Conservation (phyloP, 805 yeast species). For the Candida hungchunana region DNA sequence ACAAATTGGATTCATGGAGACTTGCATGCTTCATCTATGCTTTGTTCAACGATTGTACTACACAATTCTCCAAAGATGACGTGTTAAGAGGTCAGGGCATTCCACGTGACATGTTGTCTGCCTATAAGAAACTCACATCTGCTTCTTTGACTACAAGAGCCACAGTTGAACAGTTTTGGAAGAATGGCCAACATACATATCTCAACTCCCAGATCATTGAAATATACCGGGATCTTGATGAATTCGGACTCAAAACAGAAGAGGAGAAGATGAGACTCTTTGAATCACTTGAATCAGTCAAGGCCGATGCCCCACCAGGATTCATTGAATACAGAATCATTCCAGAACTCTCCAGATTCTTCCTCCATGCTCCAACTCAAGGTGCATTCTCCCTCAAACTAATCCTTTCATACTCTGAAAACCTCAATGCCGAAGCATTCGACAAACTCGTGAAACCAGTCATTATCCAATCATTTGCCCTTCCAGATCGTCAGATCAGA, state of each 20-base stretch:
- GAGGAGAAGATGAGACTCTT: conserved; percentile 48
- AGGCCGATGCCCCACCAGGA: conserved; percentile 42
- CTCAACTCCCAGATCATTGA: conserved; percentile 43
- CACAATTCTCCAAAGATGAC: conserved; percentile 9
- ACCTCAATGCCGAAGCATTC: conserved; percentile 34
- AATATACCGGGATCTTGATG: conserved; percentile 50
- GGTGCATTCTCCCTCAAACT: conserved; percentile 26
- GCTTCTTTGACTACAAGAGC: conserved; percentile 36
- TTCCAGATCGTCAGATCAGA: conserved; percentile 75
- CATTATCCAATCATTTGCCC: conserved; percentile 55
- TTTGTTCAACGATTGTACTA: conserved; percentile 33
- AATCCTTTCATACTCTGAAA: conserved; percentile 30
- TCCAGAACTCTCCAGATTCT: conserved; percentile 62
- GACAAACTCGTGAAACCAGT: conserved; percentile 50
- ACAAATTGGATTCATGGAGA: conserved; percentile 59
- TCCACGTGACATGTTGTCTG: conserved; percentile 32
- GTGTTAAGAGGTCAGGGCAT: conserved; percentile 22
- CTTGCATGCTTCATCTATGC: conserved; percentile 53
- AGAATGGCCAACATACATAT: conserved; percentile 24
- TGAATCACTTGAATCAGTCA: conserved; percentile 33
- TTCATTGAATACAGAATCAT: conserved; percentile 56
- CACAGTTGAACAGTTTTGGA: conserved; percentile 28
- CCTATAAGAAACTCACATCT: conserved; percentile 38
- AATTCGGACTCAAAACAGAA: conserved; percentile 48
- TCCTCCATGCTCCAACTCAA: conserved; percentile 26